These are phyloP conservation scores for Trichoderma afroharzianum DNA, from an alignment of 2,329 filamentous ascomycete genomes.

Conservation along the genomic window DNA sequence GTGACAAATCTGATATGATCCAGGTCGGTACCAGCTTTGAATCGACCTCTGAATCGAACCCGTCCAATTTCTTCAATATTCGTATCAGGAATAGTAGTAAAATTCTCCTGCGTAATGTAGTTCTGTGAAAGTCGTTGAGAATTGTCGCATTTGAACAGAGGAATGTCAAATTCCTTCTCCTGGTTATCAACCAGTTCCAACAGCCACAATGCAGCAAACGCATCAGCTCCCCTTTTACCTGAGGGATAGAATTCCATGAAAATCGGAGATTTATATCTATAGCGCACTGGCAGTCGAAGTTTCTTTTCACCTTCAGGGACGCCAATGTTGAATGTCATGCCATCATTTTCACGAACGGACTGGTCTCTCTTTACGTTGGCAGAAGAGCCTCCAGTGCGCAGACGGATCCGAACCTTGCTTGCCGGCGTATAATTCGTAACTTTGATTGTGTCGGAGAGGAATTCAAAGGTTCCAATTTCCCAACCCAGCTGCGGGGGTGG, in stretches of 20 bases:
- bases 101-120: constrained; percentile 81
- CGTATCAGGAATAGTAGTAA: constrained; percentile 65
- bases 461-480: constrained; percentile 94
- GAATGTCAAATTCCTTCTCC: constrained; percentile 74
- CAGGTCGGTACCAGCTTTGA: constrained; percentile 86
- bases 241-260: constrained; percentile 79
- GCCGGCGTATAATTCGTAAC: constrained; percentile 59
- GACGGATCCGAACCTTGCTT: constrained; percentile 68
- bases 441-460: constrained; percentile 66
- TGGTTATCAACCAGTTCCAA: constrained; percentile 80
- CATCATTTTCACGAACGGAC: constrained; percentile 59
- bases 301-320: constrained; percentile 38
- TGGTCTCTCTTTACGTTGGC: constrained; percentile 62
- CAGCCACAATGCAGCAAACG: constrained; percentile 81
- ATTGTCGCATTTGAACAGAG: constrained; percentile 81
- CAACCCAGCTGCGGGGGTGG: constrained; percentile 86
- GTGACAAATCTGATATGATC: constrained; percentile 79
- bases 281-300: constrained; percentile 81
- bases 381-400: constrained; percentile 81
- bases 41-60: constrained; percentile 73
- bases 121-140: constrained; percentile 79
- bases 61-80: constrained; percentile 77
- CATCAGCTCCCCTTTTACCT: constrained; percentile 66
- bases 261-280: constrained; percentile 83
- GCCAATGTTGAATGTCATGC: constrained; percentile 47